Evolutionary conservation across 2,329 filamentous ascomycete species (phyloP), one percentile per base, ranked within the genome.

Genomic region (Pestalotiopsis sp.): DNA sequence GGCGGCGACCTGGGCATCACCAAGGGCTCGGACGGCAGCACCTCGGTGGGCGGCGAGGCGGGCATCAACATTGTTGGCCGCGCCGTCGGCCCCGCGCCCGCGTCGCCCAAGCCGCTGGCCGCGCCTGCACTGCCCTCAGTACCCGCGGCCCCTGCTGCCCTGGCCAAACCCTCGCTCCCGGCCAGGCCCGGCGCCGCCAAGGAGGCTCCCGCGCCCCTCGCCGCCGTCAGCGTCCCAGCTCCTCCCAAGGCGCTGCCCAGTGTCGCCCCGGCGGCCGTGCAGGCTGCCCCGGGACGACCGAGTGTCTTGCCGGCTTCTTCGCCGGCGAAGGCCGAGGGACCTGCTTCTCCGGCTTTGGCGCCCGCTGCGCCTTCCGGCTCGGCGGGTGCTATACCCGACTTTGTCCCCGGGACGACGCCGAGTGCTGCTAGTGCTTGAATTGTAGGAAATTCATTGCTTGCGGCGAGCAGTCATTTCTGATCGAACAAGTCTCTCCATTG

Each of bases 1-100:
- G 72, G 72, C 12, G 72, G 72, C 3, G 66, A 71, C 31, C 67
- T 71, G 4, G 72, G 72, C 13, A 73, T 73, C 69, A 74, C 72
- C 17, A 70, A 71, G 61, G 72, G 72, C 39, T 71, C 67, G 41
- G 72, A 74, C 61, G 70, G 72, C 5, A 71, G 71, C 55, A 64
- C 62, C n/a, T 74, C 72, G 2, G 71, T 74, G 9, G 72, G 72
- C 45, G 72, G 72, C 2, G 70, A 70, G 57, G 66, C 65, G 11
- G 72, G 72, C 27, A 74, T 73, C 57, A 73, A 73, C 66, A 72
- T 73, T n/a, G 66, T 63, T 17, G 55, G 5, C 9, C 25, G 39
- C 25, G 59, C 66, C 23, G 49, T 52, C 62, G 66, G 49, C 12
- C 25, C 61, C 25, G 27, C 52, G 23, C 41, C 49, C 11, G 25